A percentile compares a stretch with the other conserved stretches of the same genome.
Evolutionary conservation across 2,329 filamentous ascomycete species (phyloP).

Genomic region (Penicillium occitanis): DNA sequence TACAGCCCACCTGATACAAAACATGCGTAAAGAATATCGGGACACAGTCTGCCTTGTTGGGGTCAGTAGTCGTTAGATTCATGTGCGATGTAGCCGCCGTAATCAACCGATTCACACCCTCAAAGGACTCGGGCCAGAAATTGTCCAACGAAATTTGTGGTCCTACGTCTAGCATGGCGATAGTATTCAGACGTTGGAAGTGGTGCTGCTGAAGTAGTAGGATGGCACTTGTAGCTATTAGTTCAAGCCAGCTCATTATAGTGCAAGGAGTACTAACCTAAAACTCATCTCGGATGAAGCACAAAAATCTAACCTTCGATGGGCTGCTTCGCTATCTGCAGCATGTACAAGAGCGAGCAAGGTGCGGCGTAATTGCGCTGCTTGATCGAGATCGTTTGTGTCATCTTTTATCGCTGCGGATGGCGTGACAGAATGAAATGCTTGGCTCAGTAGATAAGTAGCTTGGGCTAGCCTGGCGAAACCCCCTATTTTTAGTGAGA

Average conservation of each 20-base stretch:
- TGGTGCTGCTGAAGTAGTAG: background rate
- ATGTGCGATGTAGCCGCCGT: background rate
- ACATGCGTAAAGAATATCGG: background rate
- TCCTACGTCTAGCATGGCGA: background rate
- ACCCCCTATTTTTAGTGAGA: background rate
- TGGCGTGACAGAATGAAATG: background rate
- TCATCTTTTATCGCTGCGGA: background rate
- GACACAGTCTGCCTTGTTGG: background rate
- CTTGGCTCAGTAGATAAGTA: background rate
- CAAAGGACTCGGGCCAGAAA: background rate
- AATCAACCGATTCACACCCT: background rate
- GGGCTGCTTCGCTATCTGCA: background rate
- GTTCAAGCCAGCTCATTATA: background rate
- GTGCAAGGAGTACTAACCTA: background rate
- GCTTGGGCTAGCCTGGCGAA: background rate
- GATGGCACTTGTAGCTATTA: background rate
- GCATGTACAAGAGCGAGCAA: constrained; percentile 3
- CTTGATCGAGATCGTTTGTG: background rate
- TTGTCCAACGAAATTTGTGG: background rate
- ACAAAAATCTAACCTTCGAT: background rate
- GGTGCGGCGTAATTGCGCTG: background rate
- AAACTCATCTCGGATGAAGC: background rate
- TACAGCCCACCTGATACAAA: background rate
- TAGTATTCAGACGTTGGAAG: background rate
- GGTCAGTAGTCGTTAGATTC: background rate